phyloP scores from a whole-genome alignment of 768 basidiomycete species.

The Dioszegia aurantiaca region DNA sequence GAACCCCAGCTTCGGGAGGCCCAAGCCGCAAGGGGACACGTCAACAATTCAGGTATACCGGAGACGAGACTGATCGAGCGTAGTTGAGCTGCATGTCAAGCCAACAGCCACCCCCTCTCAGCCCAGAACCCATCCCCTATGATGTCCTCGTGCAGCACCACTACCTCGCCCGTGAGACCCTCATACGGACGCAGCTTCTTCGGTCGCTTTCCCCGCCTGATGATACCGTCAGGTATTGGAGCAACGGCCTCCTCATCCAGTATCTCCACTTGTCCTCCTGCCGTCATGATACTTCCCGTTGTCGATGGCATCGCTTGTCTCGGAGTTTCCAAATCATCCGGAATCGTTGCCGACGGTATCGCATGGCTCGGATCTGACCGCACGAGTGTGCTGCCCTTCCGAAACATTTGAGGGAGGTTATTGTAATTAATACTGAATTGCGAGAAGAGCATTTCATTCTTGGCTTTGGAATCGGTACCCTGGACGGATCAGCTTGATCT shows the following conservation, averaged over 20 bases:
- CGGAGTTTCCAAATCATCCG: too few species aligned
- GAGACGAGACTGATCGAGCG: too few species aligned
- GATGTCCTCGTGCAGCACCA: constrained; percentile 74
- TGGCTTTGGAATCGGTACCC: constrained; percentile 85
- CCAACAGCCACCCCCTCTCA: constrained; percentile 56
- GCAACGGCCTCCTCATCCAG: too few species aligned
- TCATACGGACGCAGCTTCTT: constrained; percentile 51
- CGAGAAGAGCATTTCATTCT: constrained; percentile 84
- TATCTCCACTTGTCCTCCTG: too few species aligned
- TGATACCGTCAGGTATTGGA: not conserved
- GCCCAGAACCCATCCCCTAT: constrained; percentile 80
- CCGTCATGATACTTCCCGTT: too few species aligned
- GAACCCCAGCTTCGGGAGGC: too few species aligned
- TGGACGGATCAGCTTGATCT: constrained; percentile 47
- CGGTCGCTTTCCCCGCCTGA: constrained; percentile 49
- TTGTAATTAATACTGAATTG: constrained; percentile 88
- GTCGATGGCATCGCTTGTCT: too few species aligned
- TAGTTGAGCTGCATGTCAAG: constrained; percentile 15
- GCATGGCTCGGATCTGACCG: constrained; percentile 49
- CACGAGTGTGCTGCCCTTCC: constrained; percentile 81
- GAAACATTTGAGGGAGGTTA: constrained; percentile 64
- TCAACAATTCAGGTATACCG: too few species aligned
- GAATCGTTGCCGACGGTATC: too few species aligned
- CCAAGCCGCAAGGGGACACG: too few species aligned
- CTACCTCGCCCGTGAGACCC: constrained; percentile 55